Base-by-base conservation (phyloP, 768 basidiomycete genomes). In the Podaxis sp. region DNA sequence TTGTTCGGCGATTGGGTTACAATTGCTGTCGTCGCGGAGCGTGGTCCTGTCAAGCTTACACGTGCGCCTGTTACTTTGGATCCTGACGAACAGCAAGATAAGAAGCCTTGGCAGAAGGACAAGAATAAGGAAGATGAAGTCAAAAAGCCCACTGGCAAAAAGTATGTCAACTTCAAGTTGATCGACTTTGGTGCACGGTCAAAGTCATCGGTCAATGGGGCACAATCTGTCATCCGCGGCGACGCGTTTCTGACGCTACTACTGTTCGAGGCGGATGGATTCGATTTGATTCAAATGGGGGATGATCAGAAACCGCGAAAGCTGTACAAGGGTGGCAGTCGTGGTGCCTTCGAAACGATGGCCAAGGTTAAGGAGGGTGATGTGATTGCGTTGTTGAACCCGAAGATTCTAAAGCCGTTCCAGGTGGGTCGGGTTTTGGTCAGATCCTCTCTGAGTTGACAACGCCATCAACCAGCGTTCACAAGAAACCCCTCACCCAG, bases 1-100 rank as follows among this genome's bases (percentile, higher is more conserved):
- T 88, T 98, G 1, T 84, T 86, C 5, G 92, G 92, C 2, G 97
- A 99, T 73, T 99, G 94, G 92, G 84, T 98, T 46, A 96, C 95
- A 5, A 93, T 99, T 52, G 96, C 94, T 2, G 96, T 99, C 4
- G 87, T 99, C 13, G 96, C 95, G 2, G 94, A 96, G 72, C 86
- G 95, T 22, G 89, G 94, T 2, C 89, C 88, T 6, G 79, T 96
- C 70, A 87, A 84, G 66, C 84, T 87, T 67, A 92, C 82, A 52
- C 84, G 82, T 62, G 87, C 89, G 33, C 90, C 89, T 54, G 85
- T 89, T 19, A 71, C 81, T 12, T 72, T 83, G 6, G 82, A 75
- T 36, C 79, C 78, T 28, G 83, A 85, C 53, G 82, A 79, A 5
- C 77, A 75, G 17, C 69, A 73, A 13, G 56, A 52, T 46, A 76